These are phyloP conservation scores for Colletotrichum kahawae DNA, from an alignment of 2,329 filamentous ascomycete species.

Conservation along the genomic window DNA sequence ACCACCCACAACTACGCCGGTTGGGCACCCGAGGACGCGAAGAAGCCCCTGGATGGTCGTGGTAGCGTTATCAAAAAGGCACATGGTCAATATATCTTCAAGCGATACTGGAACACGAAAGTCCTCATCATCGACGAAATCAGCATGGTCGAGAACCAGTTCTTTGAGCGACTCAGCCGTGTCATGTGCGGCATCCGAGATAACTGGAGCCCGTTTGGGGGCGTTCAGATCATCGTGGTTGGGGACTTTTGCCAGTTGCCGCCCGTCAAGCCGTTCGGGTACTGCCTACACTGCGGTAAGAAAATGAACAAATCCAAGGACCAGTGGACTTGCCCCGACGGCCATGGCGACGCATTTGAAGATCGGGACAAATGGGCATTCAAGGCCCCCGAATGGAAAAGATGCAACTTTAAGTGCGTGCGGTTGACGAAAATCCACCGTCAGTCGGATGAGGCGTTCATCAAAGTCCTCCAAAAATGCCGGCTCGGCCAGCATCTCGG, in stretches of 20 bases:
- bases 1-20: constrained; percentile 65
- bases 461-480: constrained; percentile 59
- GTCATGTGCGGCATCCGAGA: constrained; percentile 35
- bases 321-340: background rate
- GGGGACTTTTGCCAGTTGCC: no score
- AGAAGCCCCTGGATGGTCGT: background rate
- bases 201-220: background rate
- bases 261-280: no score
- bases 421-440: constrained; percentile 61
- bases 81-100: constrained; percentile 30
- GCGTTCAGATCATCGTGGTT: background rate
- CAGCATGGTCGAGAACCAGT: constrained; percentile 70
- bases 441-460: constrained; percentile 59
- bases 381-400: constrained; percentile 56
- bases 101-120: constrained; percentile 48
- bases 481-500: constrained; percentile 49
- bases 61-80: background rate
- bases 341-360: background rate
- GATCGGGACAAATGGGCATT: constrained; percentile 67
- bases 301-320: background rate
- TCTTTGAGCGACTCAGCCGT: constrained; percentile 61
- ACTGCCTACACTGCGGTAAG: background rate
- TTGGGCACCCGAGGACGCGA: constrained; percentile 45
- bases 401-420: constrained; percentile 57
- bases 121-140: constrained; percentile 72